Percentiles rank a stretch among this genome's conserved stretches.
Conservation (phyloP, 2,329 filamentous ascomycete species). For the Cladosporium sp. region DNA sequence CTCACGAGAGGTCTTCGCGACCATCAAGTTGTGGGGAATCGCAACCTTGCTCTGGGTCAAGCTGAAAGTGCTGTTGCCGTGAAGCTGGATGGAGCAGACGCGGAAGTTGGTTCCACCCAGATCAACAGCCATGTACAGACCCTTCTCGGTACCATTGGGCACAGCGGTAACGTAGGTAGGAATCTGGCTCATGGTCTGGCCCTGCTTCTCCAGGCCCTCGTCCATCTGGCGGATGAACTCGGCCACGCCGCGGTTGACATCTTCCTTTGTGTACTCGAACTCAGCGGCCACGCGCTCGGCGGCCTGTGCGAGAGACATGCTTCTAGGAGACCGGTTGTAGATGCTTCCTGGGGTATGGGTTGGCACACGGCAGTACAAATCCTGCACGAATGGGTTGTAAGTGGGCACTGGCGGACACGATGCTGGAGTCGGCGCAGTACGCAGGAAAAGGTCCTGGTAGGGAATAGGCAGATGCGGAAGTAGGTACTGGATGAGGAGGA, state of each 20-base stretch:
- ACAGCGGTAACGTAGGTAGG: conserved; percentile 95
- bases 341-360: conserved; percentile 24
- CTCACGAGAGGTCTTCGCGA: conserved; percentile 76
- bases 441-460: conserved; percentile 19
- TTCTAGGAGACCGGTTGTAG: conserved; percentile 33
- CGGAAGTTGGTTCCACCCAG: conserved; percentile 98
- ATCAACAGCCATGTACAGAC: conserved; percentile 92
- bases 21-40: conserved; percentile 87
- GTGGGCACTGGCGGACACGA: conserved; percentile 25
- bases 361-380: conserved; percentile 32
- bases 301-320: conserved; percentile 59
- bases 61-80: conserved; percentile 92
- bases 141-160: conserved; percentile 97
- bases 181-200: conserved; percentile 86
- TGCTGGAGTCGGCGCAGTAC: conserved; percentile 18
- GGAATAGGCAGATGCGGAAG: conserved; percentile 19
- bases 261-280: conserved; percentile 77
- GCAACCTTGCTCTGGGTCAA: conserved; percentile 89
- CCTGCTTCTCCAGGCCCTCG: conserved; percentile 74
- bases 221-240: conserved; percentile 89
- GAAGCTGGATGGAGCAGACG: conserved; percentile 89
- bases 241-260: conserved; percentile 73
- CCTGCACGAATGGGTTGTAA: conserved; percentile 32
- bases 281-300: conserved; percentile 75
- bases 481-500: conserved; percentile 22